Conservation (phyloP, 1,284 basidiomycete genomes). For the Tilletiopsis washingtonensis region DNA sequence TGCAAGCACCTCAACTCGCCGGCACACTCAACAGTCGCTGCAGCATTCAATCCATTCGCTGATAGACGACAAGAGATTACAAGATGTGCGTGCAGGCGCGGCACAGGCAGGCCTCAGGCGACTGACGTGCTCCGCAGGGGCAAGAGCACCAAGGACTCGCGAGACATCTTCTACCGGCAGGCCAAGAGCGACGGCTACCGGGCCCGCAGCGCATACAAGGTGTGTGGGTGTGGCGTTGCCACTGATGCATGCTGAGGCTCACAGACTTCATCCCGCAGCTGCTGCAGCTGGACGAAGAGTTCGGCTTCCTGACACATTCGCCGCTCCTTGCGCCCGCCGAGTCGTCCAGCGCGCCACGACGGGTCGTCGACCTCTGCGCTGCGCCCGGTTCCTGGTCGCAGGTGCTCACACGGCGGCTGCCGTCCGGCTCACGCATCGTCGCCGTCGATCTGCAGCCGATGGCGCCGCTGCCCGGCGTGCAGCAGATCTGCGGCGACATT, state of each 20-base stretch:
- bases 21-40: no score
- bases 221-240: no score
- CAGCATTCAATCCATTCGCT: no score
- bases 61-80: no score
- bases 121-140: constrained; percentile 21
- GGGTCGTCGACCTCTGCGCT: constrained; percentile 56
- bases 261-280: constrained; percentile 14
- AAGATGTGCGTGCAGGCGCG: no score
- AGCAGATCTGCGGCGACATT: constrained; percentile 55
- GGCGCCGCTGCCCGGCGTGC: constrained; percentile 54
- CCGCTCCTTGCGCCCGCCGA: constrained; percentile 20
- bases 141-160: constrained; percentile 49
- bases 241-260: no score
- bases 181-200: constrained; percentile 51
- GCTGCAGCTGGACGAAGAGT: constrained; percentile 53
- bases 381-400: constrained; percentile 53
- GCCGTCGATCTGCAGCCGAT: constrained; percentile 57
- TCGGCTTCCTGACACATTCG: constrained; percentile 48
- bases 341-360: constrained; percentile 8
- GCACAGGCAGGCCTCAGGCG: no score
- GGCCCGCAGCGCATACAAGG: constrained; percentile 56
- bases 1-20: no score
- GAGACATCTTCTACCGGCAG: constrained; percentile 55
- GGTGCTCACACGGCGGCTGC: constrained; percentile 45
- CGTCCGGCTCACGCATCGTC: constrained; percentile 48